Conservation (phyloP, 2,329 filamentous ascomycete genomes). For the Ploettnerulaceae sp. region DNA sequence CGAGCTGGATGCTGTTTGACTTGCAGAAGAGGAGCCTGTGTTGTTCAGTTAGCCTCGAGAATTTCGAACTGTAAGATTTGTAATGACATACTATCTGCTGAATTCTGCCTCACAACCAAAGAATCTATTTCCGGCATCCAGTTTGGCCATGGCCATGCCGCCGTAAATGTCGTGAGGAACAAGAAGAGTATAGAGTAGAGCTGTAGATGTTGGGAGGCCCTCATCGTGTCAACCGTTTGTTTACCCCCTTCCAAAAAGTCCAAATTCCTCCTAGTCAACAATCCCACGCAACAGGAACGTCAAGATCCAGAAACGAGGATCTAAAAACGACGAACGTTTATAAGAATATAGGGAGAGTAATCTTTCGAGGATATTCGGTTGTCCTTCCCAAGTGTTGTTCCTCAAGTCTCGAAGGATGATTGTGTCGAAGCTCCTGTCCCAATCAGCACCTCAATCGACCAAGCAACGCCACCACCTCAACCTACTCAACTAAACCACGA, state of each 20-base stretch:
- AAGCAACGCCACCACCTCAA: slow-evolving; percentile 13
- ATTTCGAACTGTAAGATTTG: background rate
- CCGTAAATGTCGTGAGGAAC: slow-evolving; percentile 40
- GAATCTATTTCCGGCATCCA: slow-evolving; percentile 51
- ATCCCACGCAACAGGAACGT: too few relatives aligned
- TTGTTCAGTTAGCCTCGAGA: background rate
- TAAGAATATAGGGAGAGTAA: background rate
- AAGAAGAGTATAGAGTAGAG: slow-evolving; percentile 48
- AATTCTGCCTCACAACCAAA: slow-evolving; percentile 46
- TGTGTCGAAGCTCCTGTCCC: slow-evolving; percentile 10
- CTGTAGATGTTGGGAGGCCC: slow-evolving; percentile 42
- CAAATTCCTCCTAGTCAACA: background rate
- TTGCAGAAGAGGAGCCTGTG: background rate
- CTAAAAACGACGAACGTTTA: background rate
- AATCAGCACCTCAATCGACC: slow-evolving; percentile 15
- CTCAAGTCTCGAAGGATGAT: slow-evolving; percentile 7
- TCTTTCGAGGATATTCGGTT: background rate
- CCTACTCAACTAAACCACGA: slow-evolving; percentile 7
- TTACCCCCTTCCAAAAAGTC: slow-evolving; percentile 17
- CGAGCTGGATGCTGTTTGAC: background rate
- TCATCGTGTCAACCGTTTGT: slow-evolving; percentile 42
- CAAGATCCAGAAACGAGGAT: background rate
- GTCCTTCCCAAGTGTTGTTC: background rate
- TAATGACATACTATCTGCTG: slow-evolving; percentile 21
- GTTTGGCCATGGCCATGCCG: slow-evolving; percentile 50